phyloP scores from a whole-genome alignment of 148 eudicot species.

The Rhododendron ovatum region DNA sequence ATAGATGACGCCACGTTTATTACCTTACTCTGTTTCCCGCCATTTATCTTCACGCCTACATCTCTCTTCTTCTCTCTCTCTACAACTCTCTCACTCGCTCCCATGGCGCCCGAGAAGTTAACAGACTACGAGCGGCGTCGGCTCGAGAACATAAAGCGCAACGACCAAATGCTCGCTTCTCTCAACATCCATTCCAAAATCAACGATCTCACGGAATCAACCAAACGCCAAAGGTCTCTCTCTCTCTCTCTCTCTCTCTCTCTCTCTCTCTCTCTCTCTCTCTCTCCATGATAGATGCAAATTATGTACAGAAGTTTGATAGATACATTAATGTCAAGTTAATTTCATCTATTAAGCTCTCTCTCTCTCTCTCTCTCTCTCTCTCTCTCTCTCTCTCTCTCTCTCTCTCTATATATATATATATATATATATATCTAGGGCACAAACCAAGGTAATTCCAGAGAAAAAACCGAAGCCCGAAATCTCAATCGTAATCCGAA shows the following conservation, averaged over 20 bases:
- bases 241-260: neutral
- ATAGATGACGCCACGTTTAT: no score
- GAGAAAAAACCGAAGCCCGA: no score
- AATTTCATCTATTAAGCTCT: neutral
- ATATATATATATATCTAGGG: no score
- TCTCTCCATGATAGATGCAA: neutral
- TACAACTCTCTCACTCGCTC: neutral
- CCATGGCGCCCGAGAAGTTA: constrained; percentile 36
- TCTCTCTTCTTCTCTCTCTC: neutral
- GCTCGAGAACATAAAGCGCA: constrained; percentile 83
- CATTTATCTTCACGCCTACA: no score
- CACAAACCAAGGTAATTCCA: no score
- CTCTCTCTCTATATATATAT: neutral
- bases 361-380: neutral
- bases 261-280: neutral
- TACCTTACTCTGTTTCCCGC: no score
- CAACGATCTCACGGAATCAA: constrained; percentile 43
- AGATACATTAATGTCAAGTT: neutral
- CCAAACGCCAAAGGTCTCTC: constrained; percentile 52
- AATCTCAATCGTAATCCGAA: neutral
- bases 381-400: no score
- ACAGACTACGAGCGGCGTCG: constrained; percentile 76
- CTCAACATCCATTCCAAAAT: constrained; percentile 67
- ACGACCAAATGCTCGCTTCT: constrained; percentile 62
- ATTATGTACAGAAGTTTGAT: neutral